Evolutionary conservation across 1,284 basidiomycete species (phyloP).

Genomic region (Cutaneotrichosporon mucoides): DNA sequence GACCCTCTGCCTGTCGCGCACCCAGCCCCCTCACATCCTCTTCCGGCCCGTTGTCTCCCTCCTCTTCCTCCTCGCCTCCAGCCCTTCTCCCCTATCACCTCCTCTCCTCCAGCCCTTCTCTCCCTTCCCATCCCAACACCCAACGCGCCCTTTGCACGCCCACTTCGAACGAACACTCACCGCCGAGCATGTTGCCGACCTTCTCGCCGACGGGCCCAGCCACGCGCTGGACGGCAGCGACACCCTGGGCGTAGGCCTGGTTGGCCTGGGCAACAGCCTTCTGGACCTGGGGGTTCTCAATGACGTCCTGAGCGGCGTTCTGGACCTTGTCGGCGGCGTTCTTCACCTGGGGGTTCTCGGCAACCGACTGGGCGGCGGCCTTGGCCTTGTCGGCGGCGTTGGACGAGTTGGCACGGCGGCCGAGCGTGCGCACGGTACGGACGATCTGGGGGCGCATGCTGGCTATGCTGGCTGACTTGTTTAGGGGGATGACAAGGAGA

Average conservation of each 20-base stretch:
- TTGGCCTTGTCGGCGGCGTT: conserved; percentile 5
- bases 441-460: conserved; percentile 21
- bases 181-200: conserved; percentile 41
- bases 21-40: neutral
- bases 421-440: conserved; percentile 11
- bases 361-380: conserved; percentile 3
- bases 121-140: neutral
- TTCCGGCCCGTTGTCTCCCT: neutral
- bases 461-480: neutral
- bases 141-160: too few species aligned
- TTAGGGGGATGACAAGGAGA: neutral
- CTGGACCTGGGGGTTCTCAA: conserved; percentile 9
- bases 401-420: conserved; percentile 22
- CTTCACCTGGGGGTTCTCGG: conserved; percentile 8
- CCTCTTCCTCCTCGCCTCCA: neutral
- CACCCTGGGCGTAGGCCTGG: conserved; percentile 24
- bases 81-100: neutral
- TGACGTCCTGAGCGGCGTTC: conserved; percentile 3
- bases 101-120: neutral
- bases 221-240: conserved; percentile 36
- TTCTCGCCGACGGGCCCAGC: conserved; percentile 48
- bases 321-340: conserved; percentile 4
- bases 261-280: conserved; percentile 5
- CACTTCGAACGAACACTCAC: conserved; percentile 29
- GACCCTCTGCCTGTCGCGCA: neutral